phyloP scores from a whole-genome alignment of 805 yeast genomes.

The Lachancea dasiensis region DNA sequence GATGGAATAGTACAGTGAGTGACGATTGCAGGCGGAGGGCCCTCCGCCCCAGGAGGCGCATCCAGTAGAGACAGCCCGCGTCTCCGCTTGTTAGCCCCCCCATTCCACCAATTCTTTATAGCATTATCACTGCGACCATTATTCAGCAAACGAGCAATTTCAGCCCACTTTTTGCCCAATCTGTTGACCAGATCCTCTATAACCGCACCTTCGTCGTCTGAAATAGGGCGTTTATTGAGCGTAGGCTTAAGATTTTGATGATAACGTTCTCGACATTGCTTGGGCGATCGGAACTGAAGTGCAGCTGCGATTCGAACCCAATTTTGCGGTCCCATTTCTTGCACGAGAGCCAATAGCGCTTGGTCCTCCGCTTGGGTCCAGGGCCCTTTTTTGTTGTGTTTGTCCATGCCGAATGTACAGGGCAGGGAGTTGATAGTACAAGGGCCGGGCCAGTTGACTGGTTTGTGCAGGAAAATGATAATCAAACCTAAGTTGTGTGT shows the following conservation, averaged over 20 bases:
- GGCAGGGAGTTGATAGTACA: background rate
- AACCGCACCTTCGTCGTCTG: conserved; percentile 74
- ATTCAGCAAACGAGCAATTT: conserved; percentile 70
- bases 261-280: conserved; percentile 86
- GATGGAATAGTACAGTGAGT: too few relatives aligned
- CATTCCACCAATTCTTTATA: conserved; percentile 82
- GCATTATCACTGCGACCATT: conserved; percentile 75
- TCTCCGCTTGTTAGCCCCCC: conserved; percentile 81
- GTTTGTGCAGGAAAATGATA: too few relatives aligned
- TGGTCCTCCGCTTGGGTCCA: conserved; percentile 87
- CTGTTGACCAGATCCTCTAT: conserved; percentile 74
- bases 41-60: too few relatives aligned
- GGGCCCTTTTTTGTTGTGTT: conserved; percentile 46
- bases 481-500: too few relatives aligned
- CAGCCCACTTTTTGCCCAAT: conserved; percentile 92
- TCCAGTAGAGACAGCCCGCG: conserved; percentile 26
- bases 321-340: conserved; percentile 69
- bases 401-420: conserved; percentile 4
- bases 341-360: conserved; percentile 60
- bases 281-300: conserved; percentile 74
- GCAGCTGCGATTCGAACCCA: conserved; percentile 83
- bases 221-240: conserved; percentile 73
- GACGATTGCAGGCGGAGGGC: too few relatives aligned
- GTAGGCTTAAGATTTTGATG: conserved; percentile 88
- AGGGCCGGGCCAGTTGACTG: too few relatives aligned